phyloP scores from a whole-genome alignment of 306 rosid species.

The Inga laurina region DNA sequence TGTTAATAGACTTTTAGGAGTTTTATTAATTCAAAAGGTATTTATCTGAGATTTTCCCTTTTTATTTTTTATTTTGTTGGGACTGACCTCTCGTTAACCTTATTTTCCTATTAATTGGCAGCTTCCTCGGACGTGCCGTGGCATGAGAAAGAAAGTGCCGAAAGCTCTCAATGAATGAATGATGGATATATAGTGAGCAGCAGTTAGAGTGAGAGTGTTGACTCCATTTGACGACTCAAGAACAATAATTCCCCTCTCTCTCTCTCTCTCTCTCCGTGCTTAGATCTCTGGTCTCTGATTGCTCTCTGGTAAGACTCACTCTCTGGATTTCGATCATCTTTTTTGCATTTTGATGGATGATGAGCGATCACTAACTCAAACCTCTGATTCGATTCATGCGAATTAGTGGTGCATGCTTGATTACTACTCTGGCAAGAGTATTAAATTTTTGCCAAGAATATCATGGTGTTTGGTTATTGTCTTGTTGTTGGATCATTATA shows the following conservation, averaged over 20 bases:
- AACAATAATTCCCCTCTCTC: neutral
- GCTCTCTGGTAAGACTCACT: neutral
- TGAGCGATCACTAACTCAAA: constrained; percentile 3
- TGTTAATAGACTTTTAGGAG: no score
- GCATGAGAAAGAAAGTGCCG: neutral
- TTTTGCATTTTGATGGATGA: neutral
- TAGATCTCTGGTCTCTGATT: neutral
- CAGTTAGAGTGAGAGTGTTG: constrained; percentile 10
- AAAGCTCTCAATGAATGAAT: neutral
- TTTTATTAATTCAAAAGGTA: no score
- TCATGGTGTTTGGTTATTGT: neutral
- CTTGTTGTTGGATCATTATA: neutral
- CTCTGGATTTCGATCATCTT: neutral
- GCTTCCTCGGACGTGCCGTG: neutral
- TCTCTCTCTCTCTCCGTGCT: neutral
- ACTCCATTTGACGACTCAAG: constrained; percentile 23
- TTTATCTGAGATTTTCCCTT: no score
- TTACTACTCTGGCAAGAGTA: neutral
- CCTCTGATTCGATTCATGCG: neutral
- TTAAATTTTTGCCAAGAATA: neutral
- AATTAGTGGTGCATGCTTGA: no score
- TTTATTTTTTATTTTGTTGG: neutral
- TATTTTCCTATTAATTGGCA: neutral
- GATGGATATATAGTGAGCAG: neutral
- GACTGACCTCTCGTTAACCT: neutral